Base-by-base conservation (phyloP, 345 rosid genomes). In the Luvunga scandens region DNA sequence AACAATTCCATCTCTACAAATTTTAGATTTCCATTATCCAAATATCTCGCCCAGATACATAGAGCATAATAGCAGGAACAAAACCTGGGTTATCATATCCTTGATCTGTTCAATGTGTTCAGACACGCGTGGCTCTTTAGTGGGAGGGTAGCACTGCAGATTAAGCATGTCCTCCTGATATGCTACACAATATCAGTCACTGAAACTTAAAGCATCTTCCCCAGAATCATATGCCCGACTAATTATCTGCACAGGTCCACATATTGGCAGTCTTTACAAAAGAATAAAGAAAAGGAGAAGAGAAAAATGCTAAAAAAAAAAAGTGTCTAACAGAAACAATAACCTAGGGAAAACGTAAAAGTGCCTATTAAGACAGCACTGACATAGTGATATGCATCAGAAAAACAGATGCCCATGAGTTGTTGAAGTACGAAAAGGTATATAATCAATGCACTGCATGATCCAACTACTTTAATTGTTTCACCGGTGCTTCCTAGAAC, bases 71-170 rank as follows among this genome's bases (percentile, higher is more conserved):
- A 8, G 13, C 50, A 75, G 62, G 45, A 39, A 39, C 45, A 56
- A 66, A 73, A 93, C 97, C 95, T 82, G 87, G 9, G 83, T 69
- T 66, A 95, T 92, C 97, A 93, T 86, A 75, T 89, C 83, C 57
- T 87, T 85, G 33, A 95, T 93, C 83, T 95, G 86, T n/a, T 89
- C 91, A 86, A 95, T 91, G 83, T 91, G 94, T 4, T 81, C 80
- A 56, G 97, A 88, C 18, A 93, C 97, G 13, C 89, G 84, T 14
- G 98, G 98, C 87, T 93, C 89, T 72, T 86, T 85, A 7, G 93
- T 90, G 19, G 99, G 99, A 73, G 42, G 75, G 4, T 90, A 92
- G 86, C 97, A 96, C 86, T 88, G 97, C 66, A 96, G 86, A 70
- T 82, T 82, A 70, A 45, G 71, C 98, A 96, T 89, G 81, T 96